Percentiles rank a stretch among this genome's conserved stretches.
These are phyloP conservation scores for Penicillium digitatum DNA, from an alignment of 2,329 filamentous ascomycete species.

Conservation along the genomic window DNA sequence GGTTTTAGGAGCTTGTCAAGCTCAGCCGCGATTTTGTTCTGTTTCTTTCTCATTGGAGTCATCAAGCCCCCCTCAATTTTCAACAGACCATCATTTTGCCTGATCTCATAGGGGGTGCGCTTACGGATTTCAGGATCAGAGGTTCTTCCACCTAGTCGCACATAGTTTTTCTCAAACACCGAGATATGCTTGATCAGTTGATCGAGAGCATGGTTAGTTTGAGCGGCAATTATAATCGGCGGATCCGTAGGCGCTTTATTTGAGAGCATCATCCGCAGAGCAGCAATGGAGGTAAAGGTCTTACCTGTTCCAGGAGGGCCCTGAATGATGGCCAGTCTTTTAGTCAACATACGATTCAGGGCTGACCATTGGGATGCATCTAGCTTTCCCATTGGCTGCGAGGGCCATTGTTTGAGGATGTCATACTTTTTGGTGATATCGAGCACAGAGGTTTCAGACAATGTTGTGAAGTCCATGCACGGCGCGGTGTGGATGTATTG, in stretches of 20 bases:
- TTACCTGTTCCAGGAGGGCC: slow-evolving; percentile 79
- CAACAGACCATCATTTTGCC: slow-evolving; percentile 33
- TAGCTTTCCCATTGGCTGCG: slow-evolving; percentile 44
- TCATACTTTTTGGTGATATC: slow-evolving; percentile 43
- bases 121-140: slow-evolving; percentile 62
- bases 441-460: slow-evolving; percentile 37
- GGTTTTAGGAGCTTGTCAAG: slow-evolving; percentile 44
- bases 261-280: slow-evolving; percentile 61
- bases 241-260: slow-evolving; percentile 56
- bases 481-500: slow-evolving; percentile 52
- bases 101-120: slow-evolving; percentile 63
- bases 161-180: slow-evolving; percentile 58
- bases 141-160: slow-evolving; percentile 67
- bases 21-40: slow-evolving; percentile 44
- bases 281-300: slow-evolving; percentile 73
- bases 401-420: slow-evolving; percentile 55
- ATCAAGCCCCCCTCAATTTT: slow-evolving; percentile 42
- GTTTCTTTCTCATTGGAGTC: slow-evolving; percentile 36
- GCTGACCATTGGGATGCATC: slow-evolving; percentile 70
- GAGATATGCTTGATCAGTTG: slow-evolving; percentile 67
- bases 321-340: slow-evolving; percentile 71
- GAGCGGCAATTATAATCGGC: slow-evolving; percentile 74
- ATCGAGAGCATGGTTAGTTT: slow-evolving; percentile 88
- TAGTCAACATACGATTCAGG: slow-evolving; percentile 65
- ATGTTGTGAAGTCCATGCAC: slow-evolving; percentile 48